phyloP scores from a whole-genome alignment of 2,329 filamentous ascomycete genomes.

The Botrytis galanthina region DNA sequence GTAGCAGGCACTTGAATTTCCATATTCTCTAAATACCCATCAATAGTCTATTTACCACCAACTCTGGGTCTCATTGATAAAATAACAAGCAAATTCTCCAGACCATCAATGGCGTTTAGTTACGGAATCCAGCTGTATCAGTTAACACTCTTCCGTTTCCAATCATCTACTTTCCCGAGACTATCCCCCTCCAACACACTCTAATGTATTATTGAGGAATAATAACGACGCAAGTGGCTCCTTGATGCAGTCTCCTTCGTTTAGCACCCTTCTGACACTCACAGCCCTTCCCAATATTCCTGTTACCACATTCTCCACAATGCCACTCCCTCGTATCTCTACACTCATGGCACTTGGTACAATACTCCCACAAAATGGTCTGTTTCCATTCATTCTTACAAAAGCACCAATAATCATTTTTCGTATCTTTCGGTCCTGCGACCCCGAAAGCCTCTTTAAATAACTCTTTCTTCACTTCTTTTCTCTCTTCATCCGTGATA shows the following conservation, averaged over 20 bases:
- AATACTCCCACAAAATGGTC: neutral
- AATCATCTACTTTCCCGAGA: neutral
- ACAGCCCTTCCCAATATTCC: neutral
- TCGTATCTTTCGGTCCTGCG: neutral
- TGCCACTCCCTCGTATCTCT: conserved; percentile 5
- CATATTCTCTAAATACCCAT: neutral
- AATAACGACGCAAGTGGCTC: neutral
- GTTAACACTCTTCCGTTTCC: neutral
- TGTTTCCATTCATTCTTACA: conserved; percentile 7
- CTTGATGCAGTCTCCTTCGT: neutral
- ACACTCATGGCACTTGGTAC: neutral
- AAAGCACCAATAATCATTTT: conserved; percentile 12
- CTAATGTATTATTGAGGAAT: neutral
- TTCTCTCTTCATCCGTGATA: neutral
- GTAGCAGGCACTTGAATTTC: neutral
- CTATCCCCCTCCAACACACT: neutral
- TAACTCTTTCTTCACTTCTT: neutral
- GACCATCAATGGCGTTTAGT: neutral
- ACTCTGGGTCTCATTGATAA: neutral
- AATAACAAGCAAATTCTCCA: neutral
- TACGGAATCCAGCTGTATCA: neutral
- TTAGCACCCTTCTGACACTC: neutral
- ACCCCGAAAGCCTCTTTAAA: conserved; percentile 11
- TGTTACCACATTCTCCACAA: neutral
- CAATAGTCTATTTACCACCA: neutral